These are phyloP conservation scores for Phaseolus coccineus DNA, from an alignment of 331 rosid species.

Conservation along the genomic window DNA sequence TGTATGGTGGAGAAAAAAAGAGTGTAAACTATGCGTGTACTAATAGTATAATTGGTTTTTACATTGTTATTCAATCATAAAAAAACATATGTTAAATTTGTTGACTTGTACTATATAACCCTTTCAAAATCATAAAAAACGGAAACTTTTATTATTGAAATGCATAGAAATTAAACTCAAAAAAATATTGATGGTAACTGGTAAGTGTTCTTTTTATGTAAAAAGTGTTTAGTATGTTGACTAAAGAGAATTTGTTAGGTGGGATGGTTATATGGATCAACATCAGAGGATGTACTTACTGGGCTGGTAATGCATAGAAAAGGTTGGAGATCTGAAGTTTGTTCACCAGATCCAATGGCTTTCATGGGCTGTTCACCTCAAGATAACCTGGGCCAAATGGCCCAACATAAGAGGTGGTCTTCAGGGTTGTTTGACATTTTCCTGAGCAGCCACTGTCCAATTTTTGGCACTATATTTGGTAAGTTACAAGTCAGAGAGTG, in stretches of 20 bases:
- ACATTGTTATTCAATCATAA: too few species aligned
- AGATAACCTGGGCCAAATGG: slow-evolving; percentile 54
- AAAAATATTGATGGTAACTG: too few species aligned
- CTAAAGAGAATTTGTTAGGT: slow-evolving; percentile 47
- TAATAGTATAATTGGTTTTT: too few species aligned
- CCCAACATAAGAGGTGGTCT: slow-evolving; percentile 76
- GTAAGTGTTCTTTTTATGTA: too few species aligned
- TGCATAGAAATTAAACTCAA: too few species aligned
- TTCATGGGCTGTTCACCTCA: slow-evolving; percentile 69
- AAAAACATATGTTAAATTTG: too few species aligned
- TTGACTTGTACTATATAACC: too few species aligned
- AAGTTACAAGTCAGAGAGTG: slow-evolving; percentile 66
- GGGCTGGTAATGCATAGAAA: slow-evolving; percentile 64
- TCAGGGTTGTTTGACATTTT: slow-evolving; percentile 65
- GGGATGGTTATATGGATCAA: slow-evolving; percentile 76
- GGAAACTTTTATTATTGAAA: too few species aligned
- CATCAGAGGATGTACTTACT: slow-evolving; percentile 66
- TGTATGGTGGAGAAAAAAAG: too few species aligned
- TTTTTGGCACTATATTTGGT: slow-evolving; percentile 51
- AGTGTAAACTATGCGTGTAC: too few species aligned
- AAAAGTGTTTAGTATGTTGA: background rate
- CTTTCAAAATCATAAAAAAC: too few species aligned
- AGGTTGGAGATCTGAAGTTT: slow-evolving; percentile 71
- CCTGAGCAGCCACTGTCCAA: slow-evolving; percentile 62
- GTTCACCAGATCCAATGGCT: slow-evolving; percentile 64